Evolutionary conservation across 1,139 yeast species (phyloP).

Genomic region (Candida pseudoviswanathii): DNA sequence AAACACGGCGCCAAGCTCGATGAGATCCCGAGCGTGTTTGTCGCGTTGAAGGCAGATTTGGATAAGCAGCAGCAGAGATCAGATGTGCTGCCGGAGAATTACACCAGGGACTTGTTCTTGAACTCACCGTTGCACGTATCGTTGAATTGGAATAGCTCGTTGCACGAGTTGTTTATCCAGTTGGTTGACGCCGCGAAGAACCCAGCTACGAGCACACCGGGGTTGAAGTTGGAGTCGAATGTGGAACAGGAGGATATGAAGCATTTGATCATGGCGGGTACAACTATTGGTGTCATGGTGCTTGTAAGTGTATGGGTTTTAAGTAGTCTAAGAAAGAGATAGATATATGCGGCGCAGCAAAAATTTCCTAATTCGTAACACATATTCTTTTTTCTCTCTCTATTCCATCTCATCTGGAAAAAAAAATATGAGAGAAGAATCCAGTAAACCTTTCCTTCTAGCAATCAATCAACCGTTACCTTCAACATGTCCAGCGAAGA

Average conservation of each 20-base stretch:
- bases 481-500: slow-evolving; percentile 24
- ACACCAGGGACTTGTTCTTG: slow-evolving; percentile 63
- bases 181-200: slow-evolving; percentile 84
- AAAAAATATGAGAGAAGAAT: slow-evolving; percentile 4
- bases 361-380: neutral
- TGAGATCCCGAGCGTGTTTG: slow-evolving; percentile 80
- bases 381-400: neutral
- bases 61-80: slow-evolving; percentile 94
- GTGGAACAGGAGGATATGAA: slow-evolving; percentile 48
- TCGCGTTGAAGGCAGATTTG: slow-evolving; percentile 90
- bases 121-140: slow-evolving; percentile 82
- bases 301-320: slow-evolving; percentile 63
- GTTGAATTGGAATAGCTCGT: slow-evolving; percentile 83
- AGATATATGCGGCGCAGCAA: neutral
- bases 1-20: slow-evolving; percentile 57
- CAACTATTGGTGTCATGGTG: slow-evolving; percentile 66
- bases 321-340: slow-evolving; percentile 35
- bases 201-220: slow-evolving; percentile 82
- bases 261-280: slow-evolving; percentile 58
- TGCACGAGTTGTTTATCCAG: slow-evolving; percentile 83
- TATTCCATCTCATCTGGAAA: slow-evolving; percentile 10
- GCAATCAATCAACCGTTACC: too few species aligned
- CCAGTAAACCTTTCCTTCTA: neutral
- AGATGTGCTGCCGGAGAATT: slow-evolving; percentile 84
- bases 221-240: slow-evolving; percentile 69